Percentiles rank a stretch among this genome's conserved stretches.
Evolutionary conservation across 495 filamentous ascomycete genomes (phyloP).

Genomic region (Penicillium salamii): DNA sequence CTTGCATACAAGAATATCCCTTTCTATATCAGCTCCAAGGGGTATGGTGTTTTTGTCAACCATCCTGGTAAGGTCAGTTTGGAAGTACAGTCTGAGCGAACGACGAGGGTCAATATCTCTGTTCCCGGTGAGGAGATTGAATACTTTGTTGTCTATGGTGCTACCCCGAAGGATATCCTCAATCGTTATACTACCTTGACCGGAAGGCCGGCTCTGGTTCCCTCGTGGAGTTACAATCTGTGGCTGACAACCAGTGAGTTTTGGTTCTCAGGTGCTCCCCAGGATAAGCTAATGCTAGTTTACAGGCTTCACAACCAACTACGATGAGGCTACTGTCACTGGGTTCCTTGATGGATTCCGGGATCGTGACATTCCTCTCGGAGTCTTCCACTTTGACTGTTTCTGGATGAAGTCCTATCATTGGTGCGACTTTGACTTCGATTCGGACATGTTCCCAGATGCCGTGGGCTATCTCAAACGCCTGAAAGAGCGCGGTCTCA

Average conservation of each 20-base stretch:
- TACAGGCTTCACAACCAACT: conserved; percentile 62
- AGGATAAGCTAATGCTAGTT: not conserved
- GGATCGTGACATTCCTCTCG: conserved; percentile 60
- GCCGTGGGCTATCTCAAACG: conserved; percentile 59
- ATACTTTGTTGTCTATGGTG: conserved; percentile 64
- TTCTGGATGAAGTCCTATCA: conserved; percentile 67
- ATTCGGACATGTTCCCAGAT: conserved; percentile 65
- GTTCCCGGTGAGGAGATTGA: conserved; percentile 59
- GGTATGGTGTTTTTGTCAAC: conserved; percentile 72
- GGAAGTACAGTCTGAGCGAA: conserved; percentile 67
- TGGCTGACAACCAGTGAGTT: conserved; percentile 61
- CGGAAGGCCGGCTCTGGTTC: conserved; percentile 56
- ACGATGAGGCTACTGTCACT: conserved; percentile 64
- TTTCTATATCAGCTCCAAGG: conserved; percentile 65
- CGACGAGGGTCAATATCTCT: conserved; percentile 61
- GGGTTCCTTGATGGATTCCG: conserved; percentile 67
- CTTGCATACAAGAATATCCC: conserved; percentile 74
- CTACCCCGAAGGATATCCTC: conserved; percentile 64
- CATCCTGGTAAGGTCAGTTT: conserved; percentile 57
- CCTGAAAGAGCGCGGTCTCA: conserved; percentile 59
- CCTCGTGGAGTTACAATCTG: conserved; percentile 67
- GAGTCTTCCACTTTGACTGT: conserved; percentile 70
- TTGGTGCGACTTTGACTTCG: conserved; percentile 74
- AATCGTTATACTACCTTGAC: conserved; percentile 61
- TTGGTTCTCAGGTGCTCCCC: not conserved